A percentile compares a stretch with the other conserved stretches of the same genome.
phyloP scores from a whole-genome alignment of 2,329 filamentous ascomycete species.

The Shiraia bambusicola region DNA sequence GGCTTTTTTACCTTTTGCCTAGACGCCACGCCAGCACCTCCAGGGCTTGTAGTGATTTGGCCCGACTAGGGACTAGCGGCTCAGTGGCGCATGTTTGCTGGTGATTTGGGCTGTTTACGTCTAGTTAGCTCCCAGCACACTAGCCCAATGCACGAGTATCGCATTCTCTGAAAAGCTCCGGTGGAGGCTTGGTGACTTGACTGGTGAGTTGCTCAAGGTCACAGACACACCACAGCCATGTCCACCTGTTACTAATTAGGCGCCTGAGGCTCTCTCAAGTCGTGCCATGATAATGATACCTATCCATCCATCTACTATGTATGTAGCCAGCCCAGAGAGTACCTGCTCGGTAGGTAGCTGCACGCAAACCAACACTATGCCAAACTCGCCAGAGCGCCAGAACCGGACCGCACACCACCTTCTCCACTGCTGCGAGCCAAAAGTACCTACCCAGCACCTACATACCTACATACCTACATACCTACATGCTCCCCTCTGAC shows the following conservation, averaged over 20 bases:
- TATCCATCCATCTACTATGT: no score
- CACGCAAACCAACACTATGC: constrained; percentile 6
- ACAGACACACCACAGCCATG: no score
- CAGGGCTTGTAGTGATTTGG: constrained; percentile 9
- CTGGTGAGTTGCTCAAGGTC: no score
- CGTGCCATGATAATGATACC: neutral
- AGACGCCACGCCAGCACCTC: constrained; percentile 24
- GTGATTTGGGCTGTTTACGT: constrained; percentile 12
- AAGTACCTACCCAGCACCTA: no score
- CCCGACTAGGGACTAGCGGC: constrained; percentile 10
- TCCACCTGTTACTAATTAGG: no score
- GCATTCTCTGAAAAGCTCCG: constrained; percentile 7
- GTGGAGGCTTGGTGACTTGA: no score
- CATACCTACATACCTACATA: no score
- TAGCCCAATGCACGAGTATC: constrained; percentile 11
- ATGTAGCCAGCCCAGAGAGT: constrained; percentile 18
- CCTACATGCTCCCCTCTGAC: constrained; percentile 19
- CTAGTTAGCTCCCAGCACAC: constrained; percentile 13
- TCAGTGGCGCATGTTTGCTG: neutral
- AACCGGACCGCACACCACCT: constrained; percentile 22
- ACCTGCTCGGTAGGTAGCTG: constrained; percentile 10
- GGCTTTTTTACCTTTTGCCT: constrained; percentile 28
- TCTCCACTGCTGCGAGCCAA: no score
- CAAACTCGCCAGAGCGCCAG: constrained; percentile 17
- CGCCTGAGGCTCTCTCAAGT: no score